phyloP scores from a whole-genome alignment of 306 rosid genomes.

The Vigna mungo region DNA sequence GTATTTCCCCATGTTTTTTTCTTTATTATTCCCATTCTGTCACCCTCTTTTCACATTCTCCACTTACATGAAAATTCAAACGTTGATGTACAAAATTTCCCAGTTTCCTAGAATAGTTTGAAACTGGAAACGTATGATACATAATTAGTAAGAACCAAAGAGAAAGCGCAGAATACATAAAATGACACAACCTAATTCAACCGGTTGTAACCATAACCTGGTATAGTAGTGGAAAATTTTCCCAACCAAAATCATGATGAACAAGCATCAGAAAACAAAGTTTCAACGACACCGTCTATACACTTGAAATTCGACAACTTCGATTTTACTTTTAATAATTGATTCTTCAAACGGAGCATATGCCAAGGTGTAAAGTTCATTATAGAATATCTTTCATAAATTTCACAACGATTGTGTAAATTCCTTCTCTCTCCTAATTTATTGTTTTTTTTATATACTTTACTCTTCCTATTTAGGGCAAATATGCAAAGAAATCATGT shows the following conservation, averaged over 20 bases:
- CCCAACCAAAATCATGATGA: slow-evolving; percentile 45
- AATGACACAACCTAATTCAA: slow-evolving; percentile 40
- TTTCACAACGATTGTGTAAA: too few relatives aligned
- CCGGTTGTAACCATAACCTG: slow-evolving; percentile 42
- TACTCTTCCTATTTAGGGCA: too few relatives aligned
- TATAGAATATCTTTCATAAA: background rate
- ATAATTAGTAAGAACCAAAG: background rate
- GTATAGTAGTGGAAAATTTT: slow-evolving; percentile 38
- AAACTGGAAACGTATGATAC: slow-evolving; percentile 18
- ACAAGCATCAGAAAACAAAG: slow-evolving; percentile 41
- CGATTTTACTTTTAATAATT: background rate
- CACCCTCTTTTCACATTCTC: background rate
- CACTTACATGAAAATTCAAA: background rate
- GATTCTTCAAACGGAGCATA: background rate
- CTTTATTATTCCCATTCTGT: too few relatives aligned
- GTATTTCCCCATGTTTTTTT: too few relatives aligned
- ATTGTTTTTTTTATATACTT: too few relatives aligned
- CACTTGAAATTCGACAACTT: slow-evolving; percentile 30
- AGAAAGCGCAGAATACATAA: slow-evolving; percentile 22
- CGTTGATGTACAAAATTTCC: background rate
- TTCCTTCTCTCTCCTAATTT: too few relatives aligned
- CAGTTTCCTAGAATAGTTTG: slow-evolving; percentile 7
- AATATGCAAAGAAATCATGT: background rate
- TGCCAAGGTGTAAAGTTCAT: background rate
- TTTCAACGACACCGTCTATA: slow-evolving; percentile 35